phyloP scores from a whole-genome alignment of 768 basidiomycete genomes.

The Agrocybe praecox region DNA sequence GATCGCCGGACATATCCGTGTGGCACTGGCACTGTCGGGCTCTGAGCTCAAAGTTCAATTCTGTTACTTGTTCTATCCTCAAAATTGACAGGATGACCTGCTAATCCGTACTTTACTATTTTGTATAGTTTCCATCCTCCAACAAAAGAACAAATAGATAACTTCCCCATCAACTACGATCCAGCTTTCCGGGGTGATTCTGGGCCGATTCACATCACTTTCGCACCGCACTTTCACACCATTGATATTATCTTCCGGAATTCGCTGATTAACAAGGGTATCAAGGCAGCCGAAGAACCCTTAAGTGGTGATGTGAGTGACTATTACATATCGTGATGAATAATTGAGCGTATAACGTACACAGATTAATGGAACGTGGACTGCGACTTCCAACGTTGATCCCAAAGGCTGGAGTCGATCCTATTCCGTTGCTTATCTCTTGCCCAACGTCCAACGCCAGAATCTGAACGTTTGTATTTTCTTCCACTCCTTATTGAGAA shows the following conservation, averaged over 20 bases:
- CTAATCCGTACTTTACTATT: neutral
- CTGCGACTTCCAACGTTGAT: conserved; percentile 16
- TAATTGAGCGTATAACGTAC: conserved; percentile 6
- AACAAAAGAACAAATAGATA: conserved; percentile 23
- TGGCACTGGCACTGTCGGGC: no score
- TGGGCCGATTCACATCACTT: conserved; percentile 32
- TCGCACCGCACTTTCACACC: conserved; percentile 26
- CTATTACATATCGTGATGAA: neutral
- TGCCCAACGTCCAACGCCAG: conserved; percentile 58
- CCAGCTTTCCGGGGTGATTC: conserved; percentile 24
- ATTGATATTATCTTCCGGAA: conserved; percentile 26
- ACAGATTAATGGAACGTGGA: conserved; percentile 26
- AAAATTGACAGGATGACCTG: neutral
- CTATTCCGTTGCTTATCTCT: conserved; percentile 65
- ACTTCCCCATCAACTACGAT: conserved; percentile 29
- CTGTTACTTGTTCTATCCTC: no score
- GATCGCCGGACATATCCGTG: neutral
- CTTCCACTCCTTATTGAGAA: neutral
- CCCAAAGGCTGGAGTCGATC: conserved; percentile 61
- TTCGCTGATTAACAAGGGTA: conserved; percentile 26
- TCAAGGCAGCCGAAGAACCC: conserved; percentile 28
- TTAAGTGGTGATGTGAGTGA: conserved; percentile 29
- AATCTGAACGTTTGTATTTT: conserved; percentile 42
- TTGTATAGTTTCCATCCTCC: conserved; percentile 29
- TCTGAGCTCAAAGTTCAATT: no score